Evolutionary conservation across 2,329 filamentous ascomycete genomes (phyloP), one percentile per base, ranked within the genome.

Genomic region (Bisporella sp.): DNA sequence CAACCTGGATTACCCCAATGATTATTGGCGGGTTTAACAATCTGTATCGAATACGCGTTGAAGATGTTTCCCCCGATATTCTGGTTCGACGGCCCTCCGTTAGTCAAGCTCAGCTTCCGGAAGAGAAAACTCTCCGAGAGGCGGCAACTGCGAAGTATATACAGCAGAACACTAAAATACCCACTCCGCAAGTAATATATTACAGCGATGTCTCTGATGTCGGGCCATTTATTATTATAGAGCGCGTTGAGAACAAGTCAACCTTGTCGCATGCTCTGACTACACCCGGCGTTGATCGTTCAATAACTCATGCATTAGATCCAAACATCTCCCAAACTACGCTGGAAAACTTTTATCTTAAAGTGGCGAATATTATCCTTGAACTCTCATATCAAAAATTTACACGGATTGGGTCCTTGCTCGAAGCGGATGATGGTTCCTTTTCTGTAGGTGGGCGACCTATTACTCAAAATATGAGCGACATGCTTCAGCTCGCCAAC

Each of bases 251-350:
- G 37, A 47, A 47, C 35, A 21, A 35, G 12, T 32, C 32, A 41
- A 6, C 5, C 3, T 30, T 47, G 35, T n/a, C 55, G 63, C 41
- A 53, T 57, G 6, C 58, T 62, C 47, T 0, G 68, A 65, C 65
- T 68, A 66, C 46, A 1, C 29, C 48, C 56, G 9, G 28, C 52
- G 33, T 35, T 12, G 40, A 48, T 60, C 69, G 32, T 35, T 1
- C 47, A 67, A 4, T 46, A 61, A 7, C 33, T 48, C n/a, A 58
- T 61, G 0, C 66, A 41, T 49, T 50, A 2, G 64, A 64, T 29
- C 66, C 69, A 21, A 31, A 53, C 43, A 47, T 53, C 13, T 40
- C 43, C 12, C 42, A 54, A 37, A 33, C 21, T 41, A 33, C n/a
- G 12, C 42, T 53, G 13, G 21, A 37, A 4, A 32, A n/a, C 21